phyloP scores from a whole-genome alignment of 306 rosid species.

The Casuarina cunninghamiana region DNA sequence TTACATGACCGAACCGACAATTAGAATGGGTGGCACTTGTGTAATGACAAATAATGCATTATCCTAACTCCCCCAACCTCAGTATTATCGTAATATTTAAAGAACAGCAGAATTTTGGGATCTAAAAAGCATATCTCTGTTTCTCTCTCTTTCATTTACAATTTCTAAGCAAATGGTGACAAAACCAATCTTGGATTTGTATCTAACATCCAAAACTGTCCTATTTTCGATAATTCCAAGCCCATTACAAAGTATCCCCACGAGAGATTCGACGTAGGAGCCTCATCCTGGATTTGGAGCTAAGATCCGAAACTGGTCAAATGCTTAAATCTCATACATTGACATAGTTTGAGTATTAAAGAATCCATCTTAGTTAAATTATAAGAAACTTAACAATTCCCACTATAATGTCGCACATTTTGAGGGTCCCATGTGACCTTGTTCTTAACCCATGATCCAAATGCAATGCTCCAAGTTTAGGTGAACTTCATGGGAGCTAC shows the following conservation, averaged over 20 bases:
- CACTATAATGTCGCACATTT: not conserved
- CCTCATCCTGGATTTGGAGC: too few relatives aligned
- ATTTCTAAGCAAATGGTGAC: not conserved
- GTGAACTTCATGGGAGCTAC: not conserved
- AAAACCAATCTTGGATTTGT: not conserved
- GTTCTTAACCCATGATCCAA: conserved; percentile 5
- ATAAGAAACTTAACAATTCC: not conserved
- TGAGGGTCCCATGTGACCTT: not conserved
- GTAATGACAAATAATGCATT: too few relatives aligned
- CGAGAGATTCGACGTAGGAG: not conserved
- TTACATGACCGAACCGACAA: too few relatives aligned
- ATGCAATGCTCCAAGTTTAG: not conserved
- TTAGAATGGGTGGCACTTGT: too few relatives aligned
- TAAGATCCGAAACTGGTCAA: not conserved
- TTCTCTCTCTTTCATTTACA: not conserved
- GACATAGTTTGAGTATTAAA: too few relatives aligned
- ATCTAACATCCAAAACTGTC: not conserved
- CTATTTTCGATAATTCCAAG: conserved; percentile 8
- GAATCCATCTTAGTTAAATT: not conserved
- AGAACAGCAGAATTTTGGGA: not conserved
- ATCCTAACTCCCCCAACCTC: too few relatives aligned
- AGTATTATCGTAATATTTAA: too few relatives aligned
- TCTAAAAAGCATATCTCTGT: not conserved
- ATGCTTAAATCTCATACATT: not conserved
- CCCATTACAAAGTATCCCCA: not conserved